Evolutionary conservation across 2,329 filamentous ascomycete species (phyloP).

Genomic region (Scopulariopsis brevicaulis): DNA sequence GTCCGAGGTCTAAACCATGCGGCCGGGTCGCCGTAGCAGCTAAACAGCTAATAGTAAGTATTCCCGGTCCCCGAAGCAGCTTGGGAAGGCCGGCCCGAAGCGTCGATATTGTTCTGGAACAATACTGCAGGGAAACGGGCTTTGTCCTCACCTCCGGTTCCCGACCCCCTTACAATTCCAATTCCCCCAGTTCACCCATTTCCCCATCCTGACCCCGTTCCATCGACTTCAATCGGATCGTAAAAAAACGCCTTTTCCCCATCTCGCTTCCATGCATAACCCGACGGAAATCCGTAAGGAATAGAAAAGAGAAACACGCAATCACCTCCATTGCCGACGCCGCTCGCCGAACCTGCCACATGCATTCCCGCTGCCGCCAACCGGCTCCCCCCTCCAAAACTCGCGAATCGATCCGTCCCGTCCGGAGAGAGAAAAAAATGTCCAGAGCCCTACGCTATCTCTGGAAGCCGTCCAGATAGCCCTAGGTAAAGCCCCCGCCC

Average conservation of each 20-base stretch:
- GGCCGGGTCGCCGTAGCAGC: background rate
- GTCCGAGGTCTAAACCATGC: background rate
- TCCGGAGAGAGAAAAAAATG: background rate
- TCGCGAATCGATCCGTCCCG: background rate
- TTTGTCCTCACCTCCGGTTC: background rate
- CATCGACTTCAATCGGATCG: background rate
- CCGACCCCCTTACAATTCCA: background rate
- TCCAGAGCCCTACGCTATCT: background rate
- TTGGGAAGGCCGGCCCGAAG: background rate
- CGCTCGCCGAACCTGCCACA: conserved; percentile 2
- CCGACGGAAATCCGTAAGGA: background rate
- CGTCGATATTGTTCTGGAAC: background rate
- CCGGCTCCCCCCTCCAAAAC: background rate
- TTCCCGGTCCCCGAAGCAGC: background rate
- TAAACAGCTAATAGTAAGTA: background rate
- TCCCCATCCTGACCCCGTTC: background rate
- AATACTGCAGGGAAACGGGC: background rate
- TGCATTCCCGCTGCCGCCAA: conserved; percentile 3
- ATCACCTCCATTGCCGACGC: background rate
- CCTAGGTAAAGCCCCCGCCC: background rate
- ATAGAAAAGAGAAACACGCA: background rate
- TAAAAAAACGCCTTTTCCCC: background rate
- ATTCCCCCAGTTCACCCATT: background rate
- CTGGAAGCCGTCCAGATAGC: background rate
- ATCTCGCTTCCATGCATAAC: background rate